phyloP scores from a whole-genome alignment of 176 grass and related monocot genomes.

The Neostapfia colusana region DNA sequence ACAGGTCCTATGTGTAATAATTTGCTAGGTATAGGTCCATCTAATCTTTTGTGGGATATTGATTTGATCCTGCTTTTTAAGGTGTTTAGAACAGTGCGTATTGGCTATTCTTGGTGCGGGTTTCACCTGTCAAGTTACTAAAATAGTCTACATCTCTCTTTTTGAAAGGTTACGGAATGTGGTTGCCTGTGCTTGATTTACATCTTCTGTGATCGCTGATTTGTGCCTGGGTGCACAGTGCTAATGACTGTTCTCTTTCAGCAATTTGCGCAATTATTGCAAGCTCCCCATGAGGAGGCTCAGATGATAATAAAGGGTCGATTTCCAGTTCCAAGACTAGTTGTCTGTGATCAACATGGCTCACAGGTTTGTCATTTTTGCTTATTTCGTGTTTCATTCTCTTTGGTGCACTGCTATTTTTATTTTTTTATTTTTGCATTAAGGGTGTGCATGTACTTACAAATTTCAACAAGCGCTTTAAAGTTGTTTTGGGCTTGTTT shows the following conservation, averaged over 20 bases:
- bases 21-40: background rate
- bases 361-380: constrained; percentile 64
- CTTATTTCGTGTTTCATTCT: constrained; percentile 26
- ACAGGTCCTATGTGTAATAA: background rate
- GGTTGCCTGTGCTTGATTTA: background rate
- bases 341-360: constrained; percentile 96
- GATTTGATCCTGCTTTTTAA: background rate
- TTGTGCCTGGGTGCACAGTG: background rate
- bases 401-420: background rate
- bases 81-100: background rate
- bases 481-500: background rate
- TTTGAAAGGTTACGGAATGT: background rate
- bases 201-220: background rate
- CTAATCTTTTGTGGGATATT: background rate
- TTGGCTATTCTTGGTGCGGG: background rate
- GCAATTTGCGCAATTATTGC: constrained; percentile 89
- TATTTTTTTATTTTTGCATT: background rate
- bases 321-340: constrained; percentile 94
- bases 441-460: background rate
- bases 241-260: constrained; percentile 38
- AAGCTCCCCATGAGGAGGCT: constrained; percentile 87
- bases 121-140: background rate
- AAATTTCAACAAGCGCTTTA: background rate
- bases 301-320: constrained; percentile 75
- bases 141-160: background rate